Evolutionary conservation across 345 rosid species (phyloP), one percentile per base, ranked within the genome.

Genomic region (Euphorbia tirucalli): DNA sequence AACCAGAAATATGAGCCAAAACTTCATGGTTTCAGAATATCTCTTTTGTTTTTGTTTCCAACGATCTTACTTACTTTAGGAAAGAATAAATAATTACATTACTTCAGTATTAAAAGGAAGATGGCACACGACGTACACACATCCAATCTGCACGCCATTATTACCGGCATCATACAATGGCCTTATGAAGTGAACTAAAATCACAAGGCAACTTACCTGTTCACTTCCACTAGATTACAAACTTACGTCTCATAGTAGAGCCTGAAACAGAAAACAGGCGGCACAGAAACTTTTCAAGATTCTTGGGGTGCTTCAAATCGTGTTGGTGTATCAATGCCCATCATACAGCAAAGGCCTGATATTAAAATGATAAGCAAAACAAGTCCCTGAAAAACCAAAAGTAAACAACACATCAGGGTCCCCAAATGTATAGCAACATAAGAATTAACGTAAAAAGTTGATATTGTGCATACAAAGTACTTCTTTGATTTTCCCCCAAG

Each of bases 271-370:
- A 68, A 71, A 71, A 71, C 60, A 61, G 21, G 13, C 54, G 32
- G 46, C 30, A 48, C 57, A 58, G 52, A 52, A 65, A 1, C 57
- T 2, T 2, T 28, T 89, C 73, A 95, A 70, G 97, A 87, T 39
- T 90, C 99, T 75, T 92, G 96, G 16, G 97, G 96, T n/a, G 89
- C 79, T 90, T 95, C 97, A 75, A 95, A 95, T 87, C 96, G 85
- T 16, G 94, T 79, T 8, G 98, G 99, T 1, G 98, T 90, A 74
- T 92, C 98, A 65, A 95, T 95, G 80, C 97, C 97, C 88, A 88
- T 87, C 99, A 95, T 95, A 78, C 97, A 92, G 82, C 98, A 87
- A 62, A 95, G 96, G 69, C 99, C 98, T 35, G 93, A 87, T 77
- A 95, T 83, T 73, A 95, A 83, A 72, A 95, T 95, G 65, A 92